Conservation (phyloP, 78 protist species). For the Diacronema lutheri region DNA sequence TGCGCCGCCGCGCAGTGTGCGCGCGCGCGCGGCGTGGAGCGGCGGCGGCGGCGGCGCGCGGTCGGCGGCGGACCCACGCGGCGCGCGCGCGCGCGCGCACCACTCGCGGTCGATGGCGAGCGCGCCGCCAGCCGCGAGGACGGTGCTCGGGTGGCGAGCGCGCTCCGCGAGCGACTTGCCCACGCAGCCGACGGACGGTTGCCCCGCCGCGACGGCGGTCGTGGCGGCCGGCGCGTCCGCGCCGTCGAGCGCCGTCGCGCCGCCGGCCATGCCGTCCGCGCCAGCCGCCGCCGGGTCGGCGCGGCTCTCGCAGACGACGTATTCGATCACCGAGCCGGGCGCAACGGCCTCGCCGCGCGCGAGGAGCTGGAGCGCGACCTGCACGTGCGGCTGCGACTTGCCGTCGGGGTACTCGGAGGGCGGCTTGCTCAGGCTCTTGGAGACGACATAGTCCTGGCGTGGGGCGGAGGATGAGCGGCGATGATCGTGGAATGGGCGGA, state of each 20-base stretch:
- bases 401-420: conserved; percentile 89
- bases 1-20: no score
- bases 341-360: conserved; percentile 64
- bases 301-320: conserved; percentile 73
- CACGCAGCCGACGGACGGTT: no score
- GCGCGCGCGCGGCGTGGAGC: background rate
- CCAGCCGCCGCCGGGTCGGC: conserved; percentile 1
- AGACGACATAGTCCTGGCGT: conserved; percentile 42
- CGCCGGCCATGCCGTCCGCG: background rate
- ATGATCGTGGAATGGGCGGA: background rate
- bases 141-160: conserved; percentile 52
- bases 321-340: conserved; percentile 84
- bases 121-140: background rate
- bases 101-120: conserved; percentile 29
- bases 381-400: conserved; percentile 92
- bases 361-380: conserved; percentile 22
- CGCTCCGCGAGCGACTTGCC: conserved; percentile 29
- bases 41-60: background rate
- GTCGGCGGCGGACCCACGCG: background rate
- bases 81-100: conserved; percentile 23
- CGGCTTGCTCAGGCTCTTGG: conserved; percentile 79
- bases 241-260: background rate
- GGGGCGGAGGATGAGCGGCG: background rate
- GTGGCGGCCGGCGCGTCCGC: background rate
- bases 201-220: no score